Evolutionary conservation across 176 grass and related monocot species (phyloP).

Genomic region (Coix lacrymajobi): DNA sequence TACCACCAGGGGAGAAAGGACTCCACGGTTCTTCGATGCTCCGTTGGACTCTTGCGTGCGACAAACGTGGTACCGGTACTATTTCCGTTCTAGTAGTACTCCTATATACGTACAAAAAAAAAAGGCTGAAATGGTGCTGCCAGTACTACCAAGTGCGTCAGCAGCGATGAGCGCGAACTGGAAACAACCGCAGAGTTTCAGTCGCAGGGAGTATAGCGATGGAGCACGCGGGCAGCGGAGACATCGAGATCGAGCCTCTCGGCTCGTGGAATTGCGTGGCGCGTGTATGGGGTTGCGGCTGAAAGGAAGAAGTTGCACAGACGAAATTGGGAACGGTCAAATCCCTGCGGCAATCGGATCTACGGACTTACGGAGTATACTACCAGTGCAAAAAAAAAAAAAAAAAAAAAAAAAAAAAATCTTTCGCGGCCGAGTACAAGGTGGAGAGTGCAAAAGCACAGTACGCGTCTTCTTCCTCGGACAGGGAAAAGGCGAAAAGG

Average conservation of each 20-base stretch:
- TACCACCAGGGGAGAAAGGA: not conserved
- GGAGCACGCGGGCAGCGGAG: not conserved
- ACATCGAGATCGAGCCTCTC: not conserved
- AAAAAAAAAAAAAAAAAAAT: not conserved
- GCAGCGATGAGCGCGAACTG: constrained; percentile 21
- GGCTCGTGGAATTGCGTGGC: not conserved
- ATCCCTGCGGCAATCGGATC: not conserved
- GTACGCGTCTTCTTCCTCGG: not conserved
- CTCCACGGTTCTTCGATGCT: not conserved
- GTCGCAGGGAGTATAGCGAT: not conserved
- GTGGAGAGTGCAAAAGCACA: not conserved
- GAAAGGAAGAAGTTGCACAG: not conserved
- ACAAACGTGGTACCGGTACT: not conserved
- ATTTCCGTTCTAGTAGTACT: not conserved
- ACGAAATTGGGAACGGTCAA: not conserved
- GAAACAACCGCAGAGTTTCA: not conserved
- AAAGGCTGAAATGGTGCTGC: not conserved
- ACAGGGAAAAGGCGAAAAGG: not conserved
- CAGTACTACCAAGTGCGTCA: constrained; percentile 20
- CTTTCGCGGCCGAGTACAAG: not conserved
- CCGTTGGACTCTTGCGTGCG: not conserved
- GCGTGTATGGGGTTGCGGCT: not conserved
- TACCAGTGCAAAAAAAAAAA: not conserved
- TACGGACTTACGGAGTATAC: too few species aligned
- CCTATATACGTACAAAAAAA: too few species aligned